Evolutionary conservation across 2,329 filamentous ascomycete genomes (phyloP).

Genomic region (Knufia petricola): DNA sequence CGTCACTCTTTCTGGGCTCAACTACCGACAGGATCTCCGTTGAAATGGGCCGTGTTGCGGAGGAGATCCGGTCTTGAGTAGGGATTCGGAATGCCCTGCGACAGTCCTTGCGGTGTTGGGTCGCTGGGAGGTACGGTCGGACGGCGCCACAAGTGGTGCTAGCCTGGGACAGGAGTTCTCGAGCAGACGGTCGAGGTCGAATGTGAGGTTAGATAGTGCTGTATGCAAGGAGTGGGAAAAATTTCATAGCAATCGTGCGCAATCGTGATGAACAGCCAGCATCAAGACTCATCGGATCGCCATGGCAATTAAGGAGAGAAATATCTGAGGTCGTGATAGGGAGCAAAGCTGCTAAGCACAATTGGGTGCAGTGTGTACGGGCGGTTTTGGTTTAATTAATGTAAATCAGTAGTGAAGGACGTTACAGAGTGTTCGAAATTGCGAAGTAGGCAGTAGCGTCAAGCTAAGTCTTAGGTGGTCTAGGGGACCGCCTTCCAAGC

Average conservation of each 20-base stretch:
- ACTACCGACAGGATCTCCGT: background rate
- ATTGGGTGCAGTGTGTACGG: background rate
- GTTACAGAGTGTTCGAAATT: background rate
- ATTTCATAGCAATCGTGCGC: slow-evolving; percentile 8
- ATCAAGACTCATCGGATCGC: slow-evolving; percentile 3
- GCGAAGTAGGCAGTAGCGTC: background rate
- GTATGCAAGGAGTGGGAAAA: slow-evolving; percentile 11
- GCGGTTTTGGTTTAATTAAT: slow-evolving; percentile 1
- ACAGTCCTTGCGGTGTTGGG: background rate
- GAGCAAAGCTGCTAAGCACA: slow-evolving; percentile 6
- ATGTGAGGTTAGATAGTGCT: slow-evolving; percentile 3
- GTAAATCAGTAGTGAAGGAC: slow-evolving; percentile 1
- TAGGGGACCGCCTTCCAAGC: background rate
- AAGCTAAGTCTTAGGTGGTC: background rate
- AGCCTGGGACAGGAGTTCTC: background rate
- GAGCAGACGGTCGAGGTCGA: background rate
- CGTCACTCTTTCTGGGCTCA: background rate
- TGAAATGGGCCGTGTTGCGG: background rate
- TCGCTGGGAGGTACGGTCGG: too few relatives aligned
- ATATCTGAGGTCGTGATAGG: slow-evolving; percentile 4
- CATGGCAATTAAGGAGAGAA: slow-evolving; percentile 4
- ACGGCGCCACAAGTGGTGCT: background rate
- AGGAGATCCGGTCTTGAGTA: too few relatives aligned
- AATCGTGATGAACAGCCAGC: background rate
- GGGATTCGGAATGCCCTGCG: background rate